Percentiles rank a stretch among this genome's conserved stretches.
Conservation (phyloP, 805 yeast species). For the Metschnikowia kofuensis region DNA sequence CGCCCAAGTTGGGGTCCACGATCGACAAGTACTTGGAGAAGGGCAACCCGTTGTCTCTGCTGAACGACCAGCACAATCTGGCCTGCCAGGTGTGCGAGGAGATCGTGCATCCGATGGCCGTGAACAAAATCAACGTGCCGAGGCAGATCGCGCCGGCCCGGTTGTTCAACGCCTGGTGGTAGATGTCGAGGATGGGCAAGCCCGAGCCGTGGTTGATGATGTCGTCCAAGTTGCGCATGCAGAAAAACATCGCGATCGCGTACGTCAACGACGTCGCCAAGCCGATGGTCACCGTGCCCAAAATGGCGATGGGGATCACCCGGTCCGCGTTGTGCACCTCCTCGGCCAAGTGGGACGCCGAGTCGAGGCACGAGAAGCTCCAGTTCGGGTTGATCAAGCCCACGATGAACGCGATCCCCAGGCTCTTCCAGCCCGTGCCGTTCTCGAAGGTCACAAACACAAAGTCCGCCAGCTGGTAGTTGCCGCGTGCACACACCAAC, state of each 20-base stretch:
- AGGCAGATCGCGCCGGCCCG: conserved; percentile 36
- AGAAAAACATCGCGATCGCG: conserved; percentile 41
- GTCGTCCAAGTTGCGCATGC: conserved; percentile 29
- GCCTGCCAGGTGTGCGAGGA: conserved; percentile 45
- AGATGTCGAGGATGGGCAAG: conserved; percentile 40
- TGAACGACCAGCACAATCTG: conserved; percentile 42
- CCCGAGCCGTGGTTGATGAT: conserved; percentile 31
- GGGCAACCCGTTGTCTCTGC: conserved; percentile 45
- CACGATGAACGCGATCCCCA: conserved; percentile 22
- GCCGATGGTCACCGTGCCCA: conserved; percentile 41
- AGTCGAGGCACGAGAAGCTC: conserved; percentile 38
- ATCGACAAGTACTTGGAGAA: conserved; percentile 36
- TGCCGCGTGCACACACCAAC: conserved; percentile 35
- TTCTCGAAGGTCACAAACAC: conserved; percentile 23
- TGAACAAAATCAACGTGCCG: conserved; percentile 32
- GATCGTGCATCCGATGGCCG: conserved; percentile 39
- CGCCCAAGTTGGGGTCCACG: conserved; percentile 36
- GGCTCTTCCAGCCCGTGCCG: conserved; percentile 23
- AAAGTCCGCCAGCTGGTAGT: conserved; percentile 33
- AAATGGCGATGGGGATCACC: conserved; percentile 38
- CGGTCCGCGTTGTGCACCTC: conserved; percentile 37
- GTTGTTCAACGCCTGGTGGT: conserved; percentile 35
- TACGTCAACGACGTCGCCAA: conserved; percentile 38
- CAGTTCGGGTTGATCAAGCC: conserved; percentile 24
- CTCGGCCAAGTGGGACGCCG: conserved; percentile 42